Conservation (phyloP, 2,329 filamentous ascomycete genomes). For the Neofusicoccum sp. region DNA sequence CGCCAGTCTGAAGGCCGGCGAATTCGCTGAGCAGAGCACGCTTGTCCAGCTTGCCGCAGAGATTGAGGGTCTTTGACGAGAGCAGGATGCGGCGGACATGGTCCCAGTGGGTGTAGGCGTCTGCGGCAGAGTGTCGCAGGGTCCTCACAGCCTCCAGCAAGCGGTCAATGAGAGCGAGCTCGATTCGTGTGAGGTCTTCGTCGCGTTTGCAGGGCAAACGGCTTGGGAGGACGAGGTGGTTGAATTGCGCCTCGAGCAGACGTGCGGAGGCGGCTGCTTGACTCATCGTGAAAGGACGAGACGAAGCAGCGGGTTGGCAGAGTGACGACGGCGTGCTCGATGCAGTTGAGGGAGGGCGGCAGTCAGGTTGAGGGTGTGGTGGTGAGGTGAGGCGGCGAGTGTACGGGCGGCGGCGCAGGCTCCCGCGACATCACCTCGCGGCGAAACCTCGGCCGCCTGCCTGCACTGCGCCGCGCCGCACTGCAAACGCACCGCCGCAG, state of each 20-base stretch:
- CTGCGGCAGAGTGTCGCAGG: background rate
- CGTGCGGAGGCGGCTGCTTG: background rate
- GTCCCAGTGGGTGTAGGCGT: background rate
- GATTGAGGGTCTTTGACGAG: constrained; percentile 29
- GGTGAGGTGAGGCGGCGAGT: background rate
- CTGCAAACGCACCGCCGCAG: too few relatives aligned
- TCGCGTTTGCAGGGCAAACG: constrained; percentile 42
- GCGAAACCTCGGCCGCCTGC: too few relatives aligned
- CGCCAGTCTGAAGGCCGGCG: constrained; percentile 17
- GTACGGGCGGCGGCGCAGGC: too few relatives aligned
- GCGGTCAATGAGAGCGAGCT: constrained; percentile 34
- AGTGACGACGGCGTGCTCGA: too few relatives aligned
- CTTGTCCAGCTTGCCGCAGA: constrained; percentile 31
- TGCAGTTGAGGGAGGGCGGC: too few relatives aligned
- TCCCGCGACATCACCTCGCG: too few relatives aligned
- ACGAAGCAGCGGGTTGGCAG: background rate
- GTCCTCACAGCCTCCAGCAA: background rate
- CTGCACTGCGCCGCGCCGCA: too few relatives aligned
- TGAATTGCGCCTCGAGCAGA: constrained; percentile 32
- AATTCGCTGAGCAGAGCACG: constrained; percentile 28
- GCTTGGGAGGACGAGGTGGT: constrained; percentile 44
- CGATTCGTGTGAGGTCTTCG: constrained; percentile 29
- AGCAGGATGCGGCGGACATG: constrained; percentile 25
- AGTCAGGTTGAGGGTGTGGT: background rate
- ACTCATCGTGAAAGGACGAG: background rate